Conservation (phyloP, 768 basidiomycete species). For the Mrakia frigida region DNA sequence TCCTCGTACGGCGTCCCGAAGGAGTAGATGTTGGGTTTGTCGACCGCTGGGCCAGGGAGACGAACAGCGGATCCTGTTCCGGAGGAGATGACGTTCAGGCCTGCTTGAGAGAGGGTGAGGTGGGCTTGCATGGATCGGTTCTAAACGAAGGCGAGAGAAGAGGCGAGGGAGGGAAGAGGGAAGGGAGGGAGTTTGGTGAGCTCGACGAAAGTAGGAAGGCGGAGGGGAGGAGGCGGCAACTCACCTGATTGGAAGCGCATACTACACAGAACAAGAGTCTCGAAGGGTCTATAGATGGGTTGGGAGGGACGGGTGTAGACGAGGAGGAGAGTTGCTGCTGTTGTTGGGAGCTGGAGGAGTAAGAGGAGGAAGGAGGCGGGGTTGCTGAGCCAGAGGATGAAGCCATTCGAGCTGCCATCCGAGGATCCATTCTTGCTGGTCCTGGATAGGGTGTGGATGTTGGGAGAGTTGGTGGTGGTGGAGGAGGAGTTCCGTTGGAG, state of each 20-base stretch:
- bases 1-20: conserved; percentile 96
- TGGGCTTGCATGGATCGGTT: conserved; percentile 99
- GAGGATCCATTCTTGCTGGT: neutral
- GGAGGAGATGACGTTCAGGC: conserved; percentile 83
- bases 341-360: no score
- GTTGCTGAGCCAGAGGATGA: conserved; percentile 12
- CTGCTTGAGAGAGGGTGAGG: conserved; percentile 49
- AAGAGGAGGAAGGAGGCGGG: conserved; percentile 5
- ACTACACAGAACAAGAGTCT: conserved; percentile 74
- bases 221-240: conserved; percentile 37
- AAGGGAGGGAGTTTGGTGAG: neutral
- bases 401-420: neutral
- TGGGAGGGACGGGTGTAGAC: neutral
- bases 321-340: neutral
- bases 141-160: conserved; percentile 46
- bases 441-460: neutral
- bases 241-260: conserved; percentile 96
- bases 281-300: neutral
- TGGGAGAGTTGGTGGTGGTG: neutral
- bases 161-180: neutral
- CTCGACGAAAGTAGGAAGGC: neutral
- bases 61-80: conserved; percentile 97
- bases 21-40: conserved; percentile 92
- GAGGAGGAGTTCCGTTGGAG: neutral
- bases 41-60: conserved; percentile 89